Evolutionary conservation across 208 protist species (phyloP), one percentile per base, ranked within the genome.

Genomic region (Trypanosoma boissoni): DNA sequence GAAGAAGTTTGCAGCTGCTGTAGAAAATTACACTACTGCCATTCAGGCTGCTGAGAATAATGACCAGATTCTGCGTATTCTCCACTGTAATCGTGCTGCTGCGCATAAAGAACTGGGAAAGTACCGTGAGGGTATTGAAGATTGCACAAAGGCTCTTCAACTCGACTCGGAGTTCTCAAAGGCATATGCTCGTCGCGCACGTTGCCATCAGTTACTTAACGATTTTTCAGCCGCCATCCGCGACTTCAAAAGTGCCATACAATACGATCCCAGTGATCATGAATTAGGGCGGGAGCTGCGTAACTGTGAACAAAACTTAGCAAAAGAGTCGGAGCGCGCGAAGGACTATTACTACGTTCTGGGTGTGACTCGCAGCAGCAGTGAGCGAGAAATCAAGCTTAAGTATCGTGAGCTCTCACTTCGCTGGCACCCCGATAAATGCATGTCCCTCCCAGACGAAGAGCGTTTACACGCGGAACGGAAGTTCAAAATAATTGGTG

Each of bases 81-180:
- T 96, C 41, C 92, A 95, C 74, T 95, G 84, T 74, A 96, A 96
- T 65, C 86, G 91, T 39, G 88, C 91, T 26, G 91, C 91, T 9
- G 88, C 91, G 10, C 72, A 89, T 62, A 95, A 94, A 72, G 84
- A 96, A 66, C 65, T 96, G 14, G 77, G 76, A 52, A 76, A 79
- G 65, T 96, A 83, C 69, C 75, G 86, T 20, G 85, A 94, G 49
- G 88, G 82, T 24, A 68, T 96, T 21, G 86, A 91, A 55, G 91
- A 96, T 74, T 95, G 88, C 68, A 91, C 80, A 56, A 90, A 86
- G 64, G 83, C 88, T 29, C 72, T 96, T 34, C 64, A 66, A 27
- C 66, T 94, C 9, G 86, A 95, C 58, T 61, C 79, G 28, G 75
- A 90, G 29, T 96, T 96, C 68, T 86, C 76, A 54, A 95, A 94